Conservation (phyloP, 495 filamentous ascomycete species). For the Pseudevernia furfuracea region DNA sequence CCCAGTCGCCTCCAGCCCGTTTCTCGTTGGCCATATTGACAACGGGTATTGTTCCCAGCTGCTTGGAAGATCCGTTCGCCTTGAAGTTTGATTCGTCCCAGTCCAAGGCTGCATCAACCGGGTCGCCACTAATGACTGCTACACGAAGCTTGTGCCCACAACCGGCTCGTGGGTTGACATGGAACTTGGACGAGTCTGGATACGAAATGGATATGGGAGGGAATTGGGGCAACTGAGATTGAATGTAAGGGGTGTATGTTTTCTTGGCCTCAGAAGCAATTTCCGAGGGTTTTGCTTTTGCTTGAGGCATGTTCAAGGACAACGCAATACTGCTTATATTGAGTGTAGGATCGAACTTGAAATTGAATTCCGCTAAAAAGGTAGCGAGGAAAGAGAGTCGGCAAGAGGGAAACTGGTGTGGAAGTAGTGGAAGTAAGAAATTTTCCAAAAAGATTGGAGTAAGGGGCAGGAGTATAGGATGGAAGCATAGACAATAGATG, state of each 20-base stretch:
- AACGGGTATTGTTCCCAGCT: conserved; percentile 47
- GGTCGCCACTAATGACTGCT: conserved; percentile 56
- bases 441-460: background rate
- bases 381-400: background rate
- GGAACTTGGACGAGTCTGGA: conserved; percentile 31
- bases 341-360: background rate
- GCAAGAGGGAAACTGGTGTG: background rate
- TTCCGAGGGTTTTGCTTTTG: conserved; percentile 59
- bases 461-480: background rate
- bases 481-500: background rate
- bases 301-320: conserved; percentile 44
- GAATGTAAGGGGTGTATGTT: conserved; percentile 53
- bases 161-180: conserved; percentile 22
- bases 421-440: background rate
- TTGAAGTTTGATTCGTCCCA: conserved; percentile 41
- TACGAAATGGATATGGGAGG: conserved; percentile 42
- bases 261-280: conserved; percentile 63
- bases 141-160: conserved; percentile 32
- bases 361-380: background rate
- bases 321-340: conserved; percentile 11
- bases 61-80: conserved; percentile 12
- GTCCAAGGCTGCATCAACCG: conserved; percentile 58
- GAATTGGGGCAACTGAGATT: conserved; percentile 42
- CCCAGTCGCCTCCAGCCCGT: conserved; percentile 68
- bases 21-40: conserved; percentile 71